Conservation (phyloP, 2,329 filamentous ascomycete species). For the Hortaea sp. region DNA sequence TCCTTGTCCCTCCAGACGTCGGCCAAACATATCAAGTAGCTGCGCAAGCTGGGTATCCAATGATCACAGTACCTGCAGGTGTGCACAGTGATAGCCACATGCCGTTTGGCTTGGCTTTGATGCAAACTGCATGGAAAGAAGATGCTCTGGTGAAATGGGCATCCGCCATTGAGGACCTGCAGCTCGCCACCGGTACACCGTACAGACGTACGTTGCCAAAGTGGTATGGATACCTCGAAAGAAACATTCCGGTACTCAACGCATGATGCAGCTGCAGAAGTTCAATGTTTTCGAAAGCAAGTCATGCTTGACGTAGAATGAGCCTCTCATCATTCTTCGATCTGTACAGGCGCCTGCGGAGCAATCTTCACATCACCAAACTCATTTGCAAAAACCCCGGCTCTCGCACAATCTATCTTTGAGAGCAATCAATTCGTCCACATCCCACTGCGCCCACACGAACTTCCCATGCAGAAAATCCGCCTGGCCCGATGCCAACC, state of each 20-base stretch:
- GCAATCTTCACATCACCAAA: no score
- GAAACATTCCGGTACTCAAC: background rate
- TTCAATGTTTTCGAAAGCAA: no score
- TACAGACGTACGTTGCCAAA: background rate
- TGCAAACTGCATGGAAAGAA: background rate
- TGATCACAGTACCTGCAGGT: background rate
- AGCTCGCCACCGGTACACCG: background rate
- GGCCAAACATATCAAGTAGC: conserved; percentile 59
- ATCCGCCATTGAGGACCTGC: background rate
- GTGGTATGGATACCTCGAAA: background rate
- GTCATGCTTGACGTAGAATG: no score
- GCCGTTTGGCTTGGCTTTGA: background rate
- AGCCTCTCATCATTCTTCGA: no score
- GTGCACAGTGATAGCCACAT: background rate
- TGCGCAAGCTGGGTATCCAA: conserved; percentile 63
- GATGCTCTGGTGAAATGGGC: background rate
- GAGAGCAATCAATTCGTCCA: conserved; percentile 26
- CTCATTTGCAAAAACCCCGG: conserved; percentile 9
- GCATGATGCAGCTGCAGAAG: no score
- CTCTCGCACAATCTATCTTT: conserved; percentile 10
- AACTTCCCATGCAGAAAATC: conserved; percentile 30
- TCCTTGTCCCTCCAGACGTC: conserved; percentile 60
- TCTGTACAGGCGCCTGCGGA: no score
- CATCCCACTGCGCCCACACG: conserved; percentile 33
- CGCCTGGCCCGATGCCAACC: conserved; percentile 30